These are phyloP conservation scores for Cladophialophora yegresii DNA, from an alignment of 2,329 filamentous ascomycete species.

Conservation along the genomic window DNA sequence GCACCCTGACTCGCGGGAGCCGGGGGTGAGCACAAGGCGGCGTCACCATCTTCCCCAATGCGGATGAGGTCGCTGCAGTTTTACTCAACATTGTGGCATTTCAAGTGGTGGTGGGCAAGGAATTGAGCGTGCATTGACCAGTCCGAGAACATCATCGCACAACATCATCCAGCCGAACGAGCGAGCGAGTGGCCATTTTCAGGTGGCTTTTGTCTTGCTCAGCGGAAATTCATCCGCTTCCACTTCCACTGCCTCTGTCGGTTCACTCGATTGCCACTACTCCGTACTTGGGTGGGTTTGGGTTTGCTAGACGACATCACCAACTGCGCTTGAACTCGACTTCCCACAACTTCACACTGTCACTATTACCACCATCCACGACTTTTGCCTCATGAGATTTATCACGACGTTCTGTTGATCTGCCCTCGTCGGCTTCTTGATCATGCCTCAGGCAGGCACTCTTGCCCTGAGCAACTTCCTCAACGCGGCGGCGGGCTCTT, in stretches of 20 bases:
- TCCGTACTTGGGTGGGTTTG: neutral
- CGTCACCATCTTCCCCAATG: no score
- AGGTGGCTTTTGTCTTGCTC: neutral
- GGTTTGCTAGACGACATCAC: neutral
- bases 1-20: no score
- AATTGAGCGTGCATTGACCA: neutral
- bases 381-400: neutral
- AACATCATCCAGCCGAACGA: constrained; percentile 1
- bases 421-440: constrained; percentile 16
- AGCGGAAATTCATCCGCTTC: neutral
- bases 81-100: no score
- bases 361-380: neutral
- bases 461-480: constrained; percentile 30
- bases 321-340: constrained; percentile 3
- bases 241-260: neutral
- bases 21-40: no score
- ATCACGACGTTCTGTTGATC: neutral
- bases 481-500: constrained; percentile 26
- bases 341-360: neutral
- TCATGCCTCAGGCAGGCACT: constrained; percentile 28
- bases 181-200: constrained; percentile 2
- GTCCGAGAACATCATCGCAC: neutral
- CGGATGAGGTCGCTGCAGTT: no score
- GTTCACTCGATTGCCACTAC: neutral
- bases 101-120: neutral